These are phyloP conservation scores for Thalassiosira livingstoniorum DNA, from an alignment of 352 stramenopile species.

Conservation along the genomic window DNA sequence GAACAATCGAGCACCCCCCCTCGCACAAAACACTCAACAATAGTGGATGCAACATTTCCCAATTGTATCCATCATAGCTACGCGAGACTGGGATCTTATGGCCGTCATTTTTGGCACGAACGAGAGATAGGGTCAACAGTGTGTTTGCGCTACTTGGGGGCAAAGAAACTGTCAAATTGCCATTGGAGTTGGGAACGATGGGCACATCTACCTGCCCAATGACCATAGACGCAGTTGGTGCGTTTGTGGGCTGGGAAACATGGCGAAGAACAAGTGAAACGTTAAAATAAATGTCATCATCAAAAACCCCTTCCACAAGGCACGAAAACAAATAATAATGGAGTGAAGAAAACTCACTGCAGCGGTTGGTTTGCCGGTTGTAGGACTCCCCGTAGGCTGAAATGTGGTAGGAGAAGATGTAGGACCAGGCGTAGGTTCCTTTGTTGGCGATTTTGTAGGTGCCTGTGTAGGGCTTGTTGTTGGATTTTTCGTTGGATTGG, in stretches of 20 bases:
- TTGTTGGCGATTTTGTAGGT: background rate
- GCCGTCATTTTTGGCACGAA: constrained; percentile 32
- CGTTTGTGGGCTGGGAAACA: background rate
- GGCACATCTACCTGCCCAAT: constrained; percentile 22
- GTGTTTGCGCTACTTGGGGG: constrained; percentile 8
- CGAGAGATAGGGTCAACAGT: constrained; percentile 33
- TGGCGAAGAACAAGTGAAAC: background rate
- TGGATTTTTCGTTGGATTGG: background rate
- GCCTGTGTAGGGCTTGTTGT: background rate
- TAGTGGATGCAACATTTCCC: constrained; percentile 38
- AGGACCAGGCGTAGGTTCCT: background rate
- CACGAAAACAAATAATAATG: background rate
- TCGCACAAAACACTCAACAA: constrained; percentile 33
- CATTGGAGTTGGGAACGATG: constrained; percentile 18
- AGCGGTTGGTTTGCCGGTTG: background rate
- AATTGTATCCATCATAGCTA: constrained; percentile 38
- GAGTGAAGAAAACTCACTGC: background rate
- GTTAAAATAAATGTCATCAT: background rate
- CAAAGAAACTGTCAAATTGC: constrained; percentile 18
- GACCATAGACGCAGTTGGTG: background rate
- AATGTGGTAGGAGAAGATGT: background rate
- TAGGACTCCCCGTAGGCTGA: background rate
- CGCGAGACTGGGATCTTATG: constrained; percentile 17
- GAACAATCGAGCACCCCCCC: background rate
- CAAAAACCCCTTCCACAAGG: background rate